These are phyloP conservation scores for Filobasidium wieringae DNA, from an alignment of 768 basidiomycete genomes.

Conservation along the genomic window DNA sequence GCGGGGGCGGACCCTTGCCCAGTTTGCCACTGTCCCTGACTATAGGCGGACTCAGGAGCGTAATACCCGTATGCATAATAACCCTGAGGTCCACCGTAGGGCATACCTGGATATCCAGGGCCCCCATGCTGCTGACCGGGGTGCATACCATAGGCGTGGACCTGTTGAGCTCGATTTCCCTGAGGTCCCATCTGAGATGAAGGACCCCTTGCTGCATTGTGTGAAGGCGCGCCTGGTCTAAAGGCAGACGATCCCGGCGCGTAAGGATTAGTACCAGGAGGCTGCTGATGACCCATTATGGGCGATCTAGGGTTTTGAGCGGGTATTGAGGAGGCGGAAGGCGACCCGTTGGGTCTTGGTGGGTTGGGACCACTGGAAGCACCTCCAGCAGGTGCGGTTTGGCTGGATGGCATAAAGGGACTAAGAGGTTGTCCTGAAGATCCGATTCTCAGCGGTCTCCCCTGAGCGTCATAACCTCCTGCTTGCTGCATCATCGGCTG, in stretches of 20 bases:
- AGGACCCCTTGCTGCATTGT: neutral
- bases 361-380: conserved; percentile 16
- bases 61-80: neutral
- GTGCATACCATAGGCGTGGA: neutral
- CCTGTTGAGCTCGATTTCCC: neutral
- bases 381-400: neutral
- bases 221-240: neutral
- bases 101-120: neutral
- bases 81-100: neutral
- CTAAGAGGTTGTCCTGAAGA: neutral
- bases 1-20: neutral
- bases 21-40: neutral
- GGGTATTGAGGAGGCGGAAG: conserved; percentile 2
- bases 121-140: neutral
- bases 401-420: neutral
- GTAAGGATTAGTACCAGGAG: conserved; percentile 17
- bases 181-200: neutral
- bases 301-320: conserved; percentile 21
- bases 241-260: conserved; percentile 7
- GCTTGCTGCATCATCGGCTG: conserved; percentile 3
- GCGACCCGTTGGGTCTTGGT: conserved; percentile 8
- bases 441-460: conserved; percentile 2
- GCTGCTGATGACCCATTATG: conserved; percentile 18
- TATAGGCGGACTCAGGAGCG: neutral
- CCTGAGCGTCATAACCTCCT: conserved; percentile 13